Evolutionary conservation across 345 rosid species (phyloP), one percentile per base, ranked within the genome.

Genomic region (Citrus cavaleriei): DNA sequence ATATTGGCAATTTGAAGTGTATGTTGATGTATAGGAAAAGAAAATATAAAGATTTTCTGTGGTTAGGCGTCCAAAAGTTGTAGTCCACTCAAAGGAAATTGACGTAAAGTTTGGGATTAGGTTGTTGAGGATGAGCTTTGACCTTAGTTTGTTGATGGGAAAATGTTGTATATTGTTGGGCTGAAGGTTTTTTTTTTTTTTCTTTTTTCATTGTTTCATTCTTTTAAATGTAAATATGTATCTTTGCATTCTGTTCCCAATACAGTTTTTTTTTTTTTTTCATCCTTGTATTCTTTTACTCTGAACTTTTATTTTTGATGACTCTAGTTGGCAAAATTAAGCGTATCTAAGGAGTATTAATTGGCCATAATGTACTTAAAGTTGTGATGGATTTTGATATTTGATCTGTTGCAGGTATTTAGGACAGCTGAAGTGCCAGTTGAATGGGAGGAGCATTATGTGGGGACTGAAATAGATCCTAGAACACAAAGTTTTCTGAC

Each of bases 401-500:
- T 57, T 77, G 18, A 10, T 13, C 69, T 78, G 64, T 58, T 81
- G 27, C 77, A 94, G 98, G 86, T 94, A 37, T 92, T 92, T 84
- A 87, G 67, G 64, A 86, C 73, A 16, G 99, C 98, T 82, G 97
- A 90, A 77, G 98, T 94, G 79, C 90, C 97, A n/a, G 90, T 97
- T 87, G 90, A 87, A 63, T 97, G 99, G 99, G 99, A 97, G 78
- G 98, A 94, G 75, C 99, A 94, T 78, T 93, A 87, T 79, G 96
- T 93, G 16, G 91, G 93, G 37, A 85, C 87, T 51, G 87, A 92
- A 81, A 87, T 95, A 61, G 99, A 97, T 87, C 98, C 99, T 8
- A 89, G 97, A 86, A 97, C 98, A 51, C 98, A 94, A 83, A 97
- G 99, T 86, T 94, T 97, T 70, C 86, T 94, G 59, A 97, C 98